Percentiles rank a stretch among this genome's conserved stretches.
Evolutionary conservation across 345 rosid genomes (phyloP).

Genomic region (Jatropha curcas): DNA sequence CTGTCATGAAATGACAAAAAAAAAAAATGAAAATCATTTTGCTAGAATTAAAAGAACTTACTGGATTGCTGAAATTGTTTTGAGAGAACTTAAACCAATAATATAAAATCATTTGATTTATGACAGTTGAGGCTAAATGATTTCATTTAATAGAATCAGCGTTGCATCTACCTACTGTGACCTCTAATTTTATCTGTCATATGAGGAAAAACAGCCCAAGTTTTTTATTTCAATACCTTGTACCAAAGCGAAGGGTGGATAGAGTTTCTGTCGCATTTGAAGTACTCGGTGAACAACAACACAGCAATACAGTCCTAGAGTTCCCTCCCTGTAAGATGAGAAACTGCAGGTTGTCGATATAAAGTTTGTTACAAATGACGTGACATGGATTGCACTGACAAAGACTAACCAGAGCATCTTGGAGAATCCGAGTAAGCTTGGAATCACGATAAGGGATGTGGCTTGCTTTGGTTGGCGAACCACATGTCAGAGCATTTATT

Average conservation of each 20-base stretch:
- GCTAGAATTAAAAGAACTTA: not conserved
- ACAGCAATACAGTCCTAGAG: conserved; percentile 74
- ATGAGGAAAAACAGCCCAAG: not conserved
- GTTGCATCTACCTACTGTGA: not conserved
- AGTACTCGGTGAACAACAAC: conserved; percentile 92
- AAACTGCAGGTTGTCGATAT: conserved; percentile 6
- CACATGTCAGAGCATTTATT: conserved; percentile 77
- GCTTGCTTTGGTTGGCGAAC: conserved; percentile 56
- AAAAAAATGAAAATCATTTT: not conserved
- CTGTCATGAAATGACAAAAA: not conserved
- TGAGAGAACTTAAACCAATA: not conserved
- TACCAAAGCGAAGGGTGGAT: conserved; percentile 88
- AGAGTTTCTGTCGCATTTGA: conserved; percentile 78
- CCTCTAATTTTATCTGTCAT: not conserved
- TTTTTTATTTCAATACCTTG: conserved; percentile 50
- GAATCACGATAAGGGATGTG: conserved; percentile 89
- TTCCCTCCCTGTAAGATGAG: conserved; percentile 66
- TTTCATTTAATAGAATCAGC: not conserved
- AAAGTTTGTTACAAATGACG: conserved; percentile 2
- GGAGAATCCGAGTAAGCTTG: conserved; percentile 86
- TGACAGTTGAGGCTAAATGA: not conserved
- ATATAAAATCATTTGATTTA: not conserved
- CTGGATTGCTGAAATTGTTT: not conserved
- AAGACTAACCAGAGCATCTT: conserved; percentile 77
- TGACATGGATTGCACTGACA: conserved; percentile 12